Evolutionary conservation across 352 stramenopile genomes (phyloP).

Genomic region (Poterioochromonas sp.): DNA sequence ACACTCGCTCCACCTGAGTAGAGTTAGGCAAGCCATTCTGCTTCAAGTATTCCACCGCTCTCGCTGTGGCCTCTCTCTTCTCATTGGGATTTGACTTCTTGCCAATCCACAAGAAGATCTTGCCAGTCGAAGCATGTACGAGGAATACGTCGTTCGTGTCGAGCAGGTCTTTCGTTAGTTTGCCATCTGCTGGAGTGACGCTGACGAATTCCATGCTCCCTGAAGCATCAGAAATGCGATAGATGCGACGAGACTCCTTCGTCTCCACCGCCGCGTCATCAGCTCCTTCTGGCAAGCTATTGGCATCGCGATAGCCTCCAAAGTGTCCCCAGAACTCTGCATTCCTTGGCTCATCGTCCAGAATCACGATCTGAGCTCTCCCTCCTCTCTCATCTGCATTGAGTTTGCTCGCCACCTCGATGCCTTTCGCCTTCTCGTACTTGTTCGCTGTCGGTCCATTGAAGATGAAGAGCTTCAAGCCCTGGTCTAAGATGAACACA

Average conservation of each 20-base stretch:
- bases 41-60: slow-evolving; percentile 67
- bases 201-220: slow-evolving; percentile 46
- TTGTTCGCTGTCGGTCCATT: slow-evolving; percentile 62
- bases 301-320: slow-evolving; percentile 62
- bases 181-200: slow-evolving; percentile 54
- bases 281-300: slow-evolving; percentile 47
- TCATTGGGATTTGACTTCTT: slow-evolving; percentile 64
- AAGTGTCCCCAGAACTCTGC: slow-evolving; percentile 78
- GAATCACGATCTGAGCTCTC: slow-evolving; percentile 59
- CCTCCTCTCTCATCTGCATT: slow-evolving; percentile 68
- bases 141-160: slow-evolving; percentile 80
- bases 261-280: slow-evolving; percentile 57
- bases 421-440: slow-evolving; percentile 76
- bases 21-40: slow-evolving; percentile 50
- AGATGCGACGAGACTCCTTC: slow-evolving; percentile 14
- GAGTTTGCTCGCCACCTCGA: slow-evolving; percentile 73
- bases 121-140: slow-evolving; percentile 65
- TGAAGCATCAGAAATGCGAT: slow-evolving; percentile 60
- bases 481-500: slow-evolving; percentile 83
- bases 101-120: slow-evolving; percentile 82
- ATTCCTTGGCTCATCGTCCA: slow-evolving; percentile 76
- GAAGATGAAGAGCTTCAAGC: slow-evolving; percentile 75
- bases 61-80: slow-evolving; percentile 69
- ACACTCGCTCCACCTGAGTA: slow-evolving; percentile 67
- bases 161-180: slow-evolving; percentile 65